Evolutionary conservation across 2,329 filamentous ascomycete species (phyloP).

Genomic region (Fusarium falciforme): DNA sequence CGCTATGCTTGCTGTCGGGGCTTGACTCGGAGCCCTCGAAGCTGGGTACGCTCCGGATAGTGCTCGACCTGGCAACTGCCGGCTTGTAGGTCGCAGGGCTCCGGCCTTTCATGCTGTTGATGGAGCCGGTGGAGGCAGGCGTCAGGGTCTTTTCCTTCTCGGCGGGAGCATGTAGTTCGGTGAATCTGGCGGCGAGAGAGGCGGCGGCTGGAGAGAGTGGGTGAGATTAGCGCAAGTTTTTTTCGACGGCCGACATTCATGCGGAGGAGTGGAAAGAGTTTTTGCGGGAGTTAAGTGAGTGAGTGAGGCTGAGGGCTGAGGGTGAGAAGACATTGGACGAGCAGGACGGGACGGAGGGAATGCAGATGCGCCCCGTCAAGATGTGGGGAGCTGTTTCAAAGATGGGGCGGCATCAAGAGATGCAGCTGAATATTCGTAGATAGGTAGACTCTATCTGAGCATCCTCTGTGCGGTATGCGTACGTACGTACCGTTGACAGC

Average conservation of each 20-base stretch:
- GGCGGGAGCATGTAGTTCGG: constrained; percentile 46
- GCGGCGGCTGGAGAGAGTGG: constrained; percentile 27
- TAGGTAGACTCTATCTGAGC: not conserved
- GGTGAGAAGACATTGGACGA: constrained; percentile 14
- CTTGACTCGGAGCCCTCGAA: constrained; percentile 63
- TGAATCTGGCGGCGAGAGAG: constrained; percentile 30
- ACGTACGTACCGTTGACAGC: constrained; percentile 37
- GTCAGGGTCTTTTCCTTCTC: constrained; percentile 49
- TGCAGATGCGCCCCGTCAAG: constrained; percentile 32
- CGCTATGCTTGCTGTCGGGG: constrained; percentile 60
- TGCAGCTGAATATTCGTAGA: not conserved
- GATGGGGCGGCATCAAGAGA: constrained; percentile 25
- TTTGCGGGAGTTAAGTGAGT: constrained; percentile 31
- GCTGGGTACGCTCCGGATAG: constrained; percentile 69
- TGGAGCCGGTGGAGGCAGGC: constrained; percentile 52
- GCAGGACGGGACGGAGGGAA: constrained; percentile 6
- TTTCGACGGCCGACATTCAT: not conserved
- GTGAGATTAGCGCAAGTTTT: constrained; percentile 30
- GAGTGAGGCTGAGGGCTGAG: constrained; percentile 9
- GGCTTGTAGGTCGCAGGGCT: constrained; percentile 48
- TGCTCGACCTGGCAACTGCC: constrained; percentile 50
- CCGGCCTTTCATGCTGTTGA: constrained; percentile 55
- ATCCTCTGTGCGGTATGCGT: not conserved
- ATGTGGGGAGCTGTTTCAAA: constrained; percentile 42
- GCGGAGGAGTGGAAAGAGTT: constrained; percentile 9